These are phyloP conservation scores for Candida multigemmis DNA, from an alignment of 805 yeast species.

Conservation along the genomic window DNA sequence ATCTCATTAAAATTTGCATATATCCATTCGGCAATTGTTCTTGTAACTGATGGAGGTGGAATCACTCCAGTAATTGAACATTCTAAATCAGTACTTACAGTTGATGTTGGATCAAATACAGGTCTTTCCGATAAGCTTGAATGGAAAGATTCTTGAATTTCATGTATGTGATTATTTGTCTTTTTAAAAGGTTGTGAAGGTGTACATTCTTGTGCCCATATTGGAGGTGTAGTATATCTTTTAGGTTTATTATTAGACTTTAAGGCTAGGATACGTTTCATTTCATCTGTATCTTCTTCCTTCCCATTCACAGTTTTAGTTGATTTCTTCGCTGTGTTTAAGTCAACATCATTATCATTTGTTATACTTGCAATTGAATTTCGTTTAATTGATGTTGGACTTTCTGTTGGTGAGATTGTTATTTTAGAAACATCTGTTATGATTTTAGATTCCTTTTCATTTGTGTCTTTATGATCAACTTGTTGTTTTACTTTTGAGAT, in stretches of 20 bases:
- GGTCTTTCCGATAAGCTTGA: slow-evolving; percentile 11
- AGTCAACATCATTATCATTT: slow-evolving; percentile 19
- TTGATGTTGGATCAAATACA: slow-evolving; percentile 21
- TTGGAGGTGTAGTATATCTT: slow-evolving; percentile 57
- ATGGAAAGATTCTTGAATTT: background rate
- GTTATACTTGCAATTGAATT: slow-evolving; percentile 24
- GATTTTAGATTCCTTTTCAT: background rate
- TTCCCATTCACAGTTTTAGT: background rate
- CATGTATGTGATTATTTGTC: background rate
- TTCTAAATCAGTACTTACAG: slow-evolving; percentile 28
- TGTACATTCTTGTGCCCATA: slow-evolving; percentile 77
- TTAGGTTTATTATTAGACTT: slow-evolving; percentile 39
- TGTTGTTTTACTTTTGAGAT: background rate
- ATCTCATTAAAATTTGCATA: slow-evolving; percentile 71
- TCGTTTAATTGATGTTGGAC: slow-evolving; percentile 4
- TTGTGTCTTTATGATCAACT: background rate
- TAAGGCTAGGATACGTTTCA: slow-evolving; percentile 13
- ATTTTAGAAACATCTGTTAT: no score
- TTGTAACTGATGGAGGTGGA: slow-evolving; percentile 73
- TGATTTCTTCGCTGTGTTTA: slow-evolving; percentile 3
- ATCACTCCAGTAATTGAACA: slow-evolving; percentile 63
- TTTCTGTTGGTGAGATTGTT: no score
- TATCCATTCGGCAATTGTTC: slow-evolving; percentile 82
- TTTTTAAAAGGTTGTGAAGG: slow-evolving; percentile 18
- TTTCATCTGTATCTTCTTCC: slow-evolving; percentile 16